Evolutionary conservation across 352 stramenopile species (phyloP), one percentile per base, ranked within the genome.

Genomic region (Pythium apleroticum): DNA sequence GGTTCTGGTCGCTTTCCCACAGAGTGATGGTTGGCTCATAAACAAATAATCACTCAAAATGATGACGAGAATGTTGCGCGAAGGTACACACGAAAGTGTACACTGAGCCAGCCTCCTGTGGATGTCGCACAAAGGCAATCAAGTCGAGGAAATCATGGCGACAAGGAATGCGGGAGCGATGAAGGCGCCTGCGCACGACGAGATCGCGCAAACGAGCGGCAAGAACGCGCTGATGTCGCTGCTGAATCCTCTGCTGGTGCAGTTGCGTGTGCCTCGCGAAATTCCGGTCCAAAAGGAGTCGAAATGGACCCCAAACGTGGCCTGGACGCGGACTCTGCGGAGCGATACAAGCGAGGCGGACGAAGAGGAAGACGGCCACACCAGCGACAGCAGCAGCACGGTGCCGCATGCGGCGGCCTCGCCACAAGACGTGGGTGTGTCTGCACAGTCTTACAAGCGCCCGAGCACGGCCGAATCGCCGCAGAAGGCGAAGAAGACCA

Each of bases 401-500:
- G 25, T 20, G 22, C 2, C 20, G 12, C 46, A 19, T 11, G 9
- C 20, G 4, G 17, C 22, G 37, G 17, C 14, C 15, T n/a, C 19
- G 37, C 19, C 37, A 46, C 33, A 17, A 11, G 12, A 41, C 4
- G 37, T 22, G 4, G 19, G 17, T 17, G 37, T 46, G 37, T 46
- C 37, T 3, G 6, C 9, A 2, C 37, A 20, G 37, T 22, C 37
- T 4, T 9, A 49, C 8, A 39, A 59, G 31, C 52, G 33, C 20
- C 28, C 39, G 17, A 10, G 20, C 11, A 8, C 30, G 12, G 19
- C 25, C 14, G 52, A 17, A 8, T 22, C 28, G 20, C 12, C 28
- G n/a, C 4, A 46, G 15, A 46, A 46, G 31, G 2, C 27, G 2
- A 65, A 65, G 58, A 65, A 66, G 14, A 25, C 15, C 1, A 46